A percentile compares a stretch with the other conserved stretches of the same genome.
These are phyloP conservation scores for Cucumis hystrix DNA, from an alignment of 306 rosid genomes.

Conservation along the genomic window DNA sequence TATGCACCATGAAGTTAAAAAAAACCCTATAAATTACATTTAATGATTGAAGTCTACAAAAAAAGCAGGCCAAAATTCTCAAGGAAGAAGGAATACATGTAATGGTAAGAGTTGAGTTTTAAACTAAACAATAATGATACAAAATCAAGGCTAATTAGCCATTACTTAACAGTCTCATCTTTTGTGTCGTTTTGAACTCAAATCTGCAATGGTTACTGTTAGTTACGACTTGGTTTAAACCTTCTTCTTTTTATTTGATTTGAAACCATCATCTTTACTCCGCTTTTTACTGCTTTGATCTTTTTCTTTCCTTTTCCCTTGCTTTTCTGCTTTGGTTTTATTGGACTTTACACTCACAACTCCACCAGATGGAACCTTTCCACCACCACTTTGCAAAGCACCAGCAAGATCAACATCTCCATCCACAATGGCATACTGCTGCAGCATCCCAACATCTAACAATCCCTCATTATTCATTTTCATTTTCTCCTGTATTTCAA, in stretches of 20 bases:
- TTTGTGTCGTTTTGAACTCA: neutral
- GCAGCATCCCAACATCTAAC: conserved; percentile 36
- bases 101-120: neutral
- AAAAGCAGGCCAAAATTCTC: neutral
- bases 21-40: neutral
- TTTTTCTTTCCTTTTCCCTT: conserved; percentile 23
- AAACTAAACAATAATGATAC: neutral
- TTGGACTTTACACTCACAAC: conserved; percentile 48
- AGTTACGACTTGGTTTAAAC: neutral
- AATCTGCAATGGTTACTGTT: neutral
- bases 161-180: neutral
- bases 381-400: conserved; percentile 33
- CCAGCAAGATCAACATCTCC: conserved; percentile 34
- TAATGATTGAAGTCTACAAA: neutral
- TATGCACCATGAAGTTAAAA: neutral
- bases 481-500: conserved; percentile 36
- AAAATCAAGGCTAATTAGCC: neutral
- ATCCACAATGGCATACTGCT: conserved; percentile 43
- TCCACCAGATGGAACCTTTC: conserved; percentile 44
- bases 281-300: conserved; percentile 35
- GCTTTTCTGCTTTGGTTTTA: conserved; percentile 17
- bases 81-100: neutral
- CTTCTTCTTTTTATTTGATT: conserved; percentile 41
- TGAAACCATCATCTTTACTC: conserved; percentile 23
- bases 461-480: conserved; percentile 24